Evolutionary conservation across 1,284 basidiomycete species (phyloP), one percentile per base, ranked within the genome.

Genomic region (Phylloboletellus chloephorus): DNA sequence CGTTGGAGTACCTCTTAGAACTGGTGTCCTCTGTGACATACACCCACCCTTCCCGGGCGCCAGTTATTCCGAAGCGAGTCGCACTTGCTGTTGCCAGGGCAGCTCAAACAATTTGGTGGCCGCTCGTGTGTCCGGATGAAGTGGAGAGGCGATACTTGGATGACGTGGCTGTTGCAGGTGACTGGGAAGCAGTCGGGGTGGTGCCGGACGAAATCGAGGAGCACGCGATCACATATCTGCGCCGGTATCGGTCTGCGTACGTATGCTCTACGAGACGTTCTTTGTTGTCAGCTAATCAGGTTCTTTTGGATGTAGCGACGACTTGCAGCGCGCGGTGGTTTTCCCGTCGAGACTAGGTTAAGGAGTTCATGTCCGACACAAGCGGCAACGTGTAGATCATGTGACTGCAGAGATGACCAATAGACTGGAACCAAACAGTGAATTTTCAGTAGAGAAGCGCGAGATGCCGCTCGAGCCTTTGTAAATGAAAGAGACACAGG

Each of bases 51-150:
- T 79, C 76, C 46, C 64, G 76, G 46, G 74, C 82, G 0, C 83
- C 89, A 8, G 78, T 79, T 32, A 61, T 97, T 28, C 94, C 95
- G 34, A 90, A 90, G 65, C 61, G 72, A 12, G 55, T 89, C 40
- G 88, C 93, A 33, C 69, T 76, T 36, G 57, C 74, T 6, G 66
- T 90, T 23, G 76, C 93, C 5, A 78, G 71, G 52, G 63, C 75
- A 21, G 76, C 81, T 31, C 88, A 97, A 66, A 61, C 68, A 4
- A 73, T 79, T 0, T 98, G 93, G 94, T 98, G 94, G 94, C 94
- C 93, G 12, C 79, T 88, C 44, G 72, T 97, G 47, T 82, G 78
- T 60, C 88, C 91, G 1, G 95, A 98, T 65, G 94, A 98, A 67
- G 83, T 98, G 20, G 76, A 78, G 55, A 73, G 95, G 56, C 79